A percentile compares a stretch with the other conserved stretches of the same genome.
Evolutionary conservation across 306 rosid genomes (phyloP).

Genomic region (Casuarina cunninghamiana): DNA sequence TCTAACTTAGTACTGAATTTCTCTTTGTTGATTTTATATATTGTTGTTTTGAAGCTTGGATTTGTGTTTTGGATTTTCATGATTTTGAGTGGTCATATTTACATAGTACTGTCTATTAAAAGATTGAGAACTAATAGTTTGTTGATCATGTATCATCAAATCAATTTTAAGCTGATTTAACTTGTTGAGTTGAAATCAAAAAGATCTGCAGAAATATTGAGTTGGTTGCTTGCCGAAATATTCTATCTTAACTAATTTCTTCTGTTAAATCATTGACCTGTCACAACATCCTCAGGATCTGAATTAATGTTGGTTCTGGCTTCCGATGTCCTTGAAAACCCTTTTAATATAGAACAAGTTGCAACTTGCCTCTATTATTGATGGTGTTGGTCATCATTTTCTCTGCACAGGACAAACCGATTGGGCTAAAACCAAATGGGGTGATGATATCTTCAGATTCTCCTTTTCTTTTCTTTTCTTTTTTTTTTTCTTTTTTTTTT

Average conservation of each 20-base stretch:
- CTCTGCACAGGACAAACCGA: not conserved
- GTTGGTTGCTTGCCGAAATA: not conserved
- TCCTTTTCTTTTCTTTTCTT: not conserved
- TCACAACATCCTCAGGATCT: not conserved
- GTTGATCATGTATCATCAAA: not conserved
- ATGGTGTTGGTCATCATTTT: not conserved
- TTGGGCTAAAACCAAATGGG: not conserved
- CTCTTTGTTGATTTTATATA: constrained; percentile 8
- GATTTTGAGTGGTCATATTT: not conserved
- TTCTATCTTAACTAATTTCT: not conserved
- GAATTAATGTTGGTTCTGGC: not conserved
- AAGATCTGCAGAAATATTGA: not conserved
- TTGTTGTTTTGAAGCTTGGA: constrained; percentile 7
- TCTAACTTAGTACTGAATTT: constrained; percentile 9
- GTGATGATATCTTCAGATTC: not conserved
- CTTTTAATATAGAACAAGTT: not conserved
- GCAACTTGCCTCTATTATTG: not conserved
- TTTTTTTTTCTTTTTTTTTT: too few relatives aligned
- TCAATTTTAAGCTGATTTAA: not conserved
- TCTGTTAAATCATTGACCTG: not conserved
- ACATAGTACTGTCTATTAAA: not conserved
- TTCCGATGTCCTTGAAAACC: not conserved
- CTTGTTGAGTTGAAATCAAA: not conserved
- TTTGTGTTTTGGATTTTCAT: not conserved
- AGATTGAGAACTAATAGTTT: not conserved